These are phyloP conservation scores for Stachybotrys chartarum DNA, from an alignment of 2,329 filamentous ascomycete species.

Conservation along the genomic window DNA sequence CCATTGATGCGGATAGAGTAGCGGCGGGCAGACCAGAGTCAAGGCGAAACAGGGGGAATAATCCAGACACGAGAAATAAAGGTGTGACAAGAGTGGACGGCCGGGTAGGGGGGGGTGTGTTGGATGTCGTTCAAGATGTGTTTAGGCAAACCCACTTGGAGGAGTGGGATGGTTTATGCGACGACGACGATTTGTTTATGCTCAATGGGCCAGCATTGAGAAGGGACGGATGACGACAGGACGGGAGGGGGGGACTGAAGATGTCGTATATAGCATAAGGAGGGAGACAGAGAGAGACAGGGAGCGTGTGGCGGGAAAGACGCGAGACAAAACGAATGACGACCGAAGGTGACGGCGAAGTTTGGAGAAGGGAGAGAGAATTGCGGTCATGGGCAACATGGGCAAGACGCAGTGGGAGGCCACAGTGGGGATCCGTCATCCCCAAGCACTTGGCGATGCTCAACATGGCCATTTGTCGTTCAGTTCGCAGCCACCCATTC, in stretches of 20 bases:
- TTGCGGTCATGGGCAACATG: neutral
- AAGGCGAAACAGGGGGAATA: constrained; percentile 14
- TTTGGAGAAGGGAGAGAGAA: neutral
- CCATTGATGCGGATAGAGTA: neutral
- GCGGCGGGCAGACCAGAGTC: constrained; percentile 13
- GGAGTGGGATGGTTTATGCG: neutral
- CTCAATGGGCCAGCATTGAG: neutral
- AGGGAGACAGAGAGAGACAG: neutral
- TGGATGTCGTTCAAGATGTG: neutral
- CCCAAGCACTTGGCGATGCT: too few relatives aligned
- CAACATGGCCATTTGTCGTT: too few relatives aligned
- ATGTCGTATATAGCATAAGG: neutral
- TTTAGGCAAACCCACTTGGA: neutral
- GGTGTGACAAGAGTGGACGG: neutral
- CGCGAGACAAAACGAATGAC: neutral
- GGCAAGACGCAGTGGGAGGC: neutral
- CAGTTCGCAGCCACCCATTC: too few relatives aligned
- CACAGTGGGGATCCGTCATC: too few relatives aligned
- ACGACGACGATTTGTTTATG: neutral
- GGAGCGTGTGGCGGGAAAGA: neutral
- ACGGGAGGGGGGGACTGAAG: too few relatives aligned
- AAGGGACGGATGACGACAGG: neutral
- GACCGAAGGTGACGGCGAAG: neutral
- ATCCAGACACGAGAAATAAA: constrained; percentile 3
- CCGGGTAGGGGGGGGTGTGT: neutral